These are phyloP conservation scores for Ormosia emarginata DNA, from an alignment of 306 rosid genomes.

Conservation along the genomic window DNA sequence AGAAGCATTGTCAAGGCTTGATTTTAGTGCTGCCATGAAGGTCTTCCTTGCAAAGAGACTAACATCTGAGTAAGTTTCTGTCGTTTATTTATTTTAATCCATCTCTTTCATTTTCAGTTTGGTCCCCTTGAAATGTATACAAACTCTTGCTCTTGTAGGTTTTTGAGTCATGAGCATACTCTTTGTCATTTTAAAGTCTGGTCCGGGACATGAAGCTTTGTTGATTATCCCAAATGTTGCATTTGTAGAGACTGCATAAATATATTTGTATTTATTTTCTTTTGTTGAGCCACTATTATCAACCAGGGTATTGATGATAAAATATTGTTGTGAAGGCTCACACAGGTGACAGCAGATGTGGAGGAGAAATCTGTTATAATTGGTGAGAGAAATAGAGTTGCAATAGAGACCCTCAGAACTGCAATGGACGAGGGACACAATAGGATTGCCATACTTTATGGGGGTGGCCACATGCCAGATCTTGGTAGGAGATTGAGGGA, in stretches of 20 bases:
- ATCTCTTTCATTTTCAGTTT: background rate
- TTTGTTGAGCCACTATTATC: background rate
- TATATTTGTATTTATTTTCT: conserved; percentile 2
- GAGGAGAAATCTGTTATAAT: conserved; percentile 84
- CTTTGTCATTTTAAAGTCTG: conserved; percentile 1
- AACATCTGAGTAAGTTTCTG: conserved; percentile 66
- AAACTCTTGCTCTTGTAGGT: background rate
- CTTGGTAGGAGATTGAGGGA: conserved; percentile 81
- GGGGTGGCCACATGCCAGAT: conserved; percentile 99
- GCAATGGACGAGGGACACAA: conserved; percentile 71
- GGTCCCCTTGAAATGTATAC: background rate
- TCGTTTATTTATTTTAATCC: background rate
- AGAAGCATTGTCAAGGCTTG: conserved; percentile 92
- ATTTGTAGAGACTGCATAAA: background rate
- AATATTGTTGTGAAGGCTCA: conserved; percentile 51
- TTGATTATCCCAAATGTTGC: background rate
- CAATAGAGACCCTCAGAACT: conserved; percentile 51
- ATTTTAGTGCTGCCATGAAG: conserved; percentile 89
- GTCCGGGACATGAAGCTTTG: background rate
- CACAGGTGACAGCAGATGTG: conserved; percentile 68
- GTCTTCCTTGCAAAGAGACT: conserved; percentile 83
- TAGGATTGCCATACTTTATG: conserved; percentile 88
- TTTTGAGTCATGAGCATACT: background rate
- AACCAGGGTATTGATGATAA: conserved; percentile 26
- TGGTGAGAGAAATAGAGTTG: conserved; percentile 86